phyloP scores from a whole-genome alignment of 768 basidiomycete genomes.

The Leucosporidium creatinivorum region DNA sequence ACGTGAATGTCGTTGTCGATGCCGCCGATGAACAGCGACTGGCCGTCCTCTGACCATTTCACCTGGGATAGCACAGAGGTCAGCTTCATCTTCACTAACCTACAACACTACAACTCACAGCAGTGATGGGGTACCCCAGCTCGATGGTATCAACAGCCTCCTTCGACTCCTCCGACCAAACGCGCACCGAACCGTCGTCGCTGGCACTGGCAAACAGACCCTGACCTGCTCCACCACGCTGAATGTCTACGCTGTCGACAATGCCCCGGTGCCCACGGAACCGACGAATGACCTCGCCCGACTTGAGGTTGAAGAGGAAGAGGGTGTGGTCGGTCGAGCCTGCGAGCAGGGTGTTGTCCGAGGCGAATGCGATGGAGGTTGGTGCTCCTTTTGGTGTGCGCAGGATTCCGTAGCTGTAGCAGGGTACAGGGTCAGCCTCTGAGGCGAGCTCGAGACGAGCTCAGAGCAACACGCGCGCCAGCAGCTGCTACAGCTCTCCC shows the following conservation, averaged over 20 bases:
- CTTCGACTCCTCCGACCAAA: constrained; percentile 79
- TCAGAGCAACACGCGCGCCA: neutral
- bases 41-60: constrained; percentile 72
- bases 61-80: constrained; percentile 49
- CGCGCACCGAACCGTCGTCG: constrained; percentile 82
- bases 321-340: constrained; percentile 86
- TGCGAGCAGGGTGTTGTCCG: constrained; percentile 57
- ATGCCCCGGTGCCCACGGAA: constrained; percentile 86
- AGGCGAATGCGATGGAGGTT: constrained; percentile 59
- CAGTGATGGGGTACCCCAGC: constrained; percentile 75
- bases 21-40: constrained; percentile 80
- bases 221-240: constrained; percentile 60
- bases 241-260: constrained; percentile 70
- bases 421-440: constrained; percentile 49
- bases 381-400: constrained; percentile 83
- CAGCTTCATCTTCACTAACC: no score
- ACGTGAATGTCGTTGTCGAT: constrained; percentile 96
- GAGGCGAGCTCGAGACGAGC: neutral
- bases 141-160: constrained; percentile 72
- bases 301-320: constrained; percentile 65
- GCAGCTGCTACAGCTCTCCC: neutral
- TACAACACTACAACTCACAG: constrained; percentile 42
- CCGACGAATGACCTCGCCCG: constrained; percentile 70
- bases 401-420: constrained; percentile 82
- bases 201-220: constrained; percentile 82